Percentiles rank a stretch among this genome's conserved stretches.
These are phyloP conservation scores for Fusarium euwallaceae DNA, from an alignment of 2,329 filamentous ascomycete species.

Conservation along the genomic window DNA sequence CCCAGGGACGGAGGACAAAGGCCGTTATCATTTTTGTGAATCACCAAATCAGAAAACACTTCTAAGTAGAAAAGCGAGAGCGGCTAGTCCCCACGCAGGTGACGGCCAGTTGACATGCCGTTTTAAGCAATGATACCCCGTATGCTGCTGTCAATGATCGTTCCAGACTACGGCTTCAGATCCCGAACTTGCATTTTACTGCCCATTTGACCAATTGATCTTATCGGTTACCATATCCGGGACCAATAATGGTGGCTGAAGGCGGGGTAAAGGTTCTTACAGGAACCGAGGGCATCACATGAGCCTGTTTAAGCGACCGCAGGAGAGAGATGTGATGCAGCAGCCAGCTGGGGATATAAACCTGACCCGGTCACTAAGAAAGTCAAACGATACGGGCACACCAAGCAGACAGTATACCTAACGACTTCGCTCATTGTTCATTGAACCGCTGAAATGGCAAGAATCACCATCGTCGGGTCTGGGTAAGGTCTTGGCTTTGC, in stretches of 20 bases:
- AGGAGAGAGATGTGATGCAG: not conserved
- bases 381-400: not conserved
- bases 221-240: not conserved
- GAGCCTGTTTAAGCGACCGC: not conserved
- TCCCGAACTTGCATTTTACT: not conserved
- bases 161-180: not conserved
- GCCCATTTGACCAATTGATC: not conserved
- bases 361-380: not conserved
- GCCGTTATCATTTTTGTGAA: not conserved
- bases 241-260: not conserved
- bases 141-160: not conserved
- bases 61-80: not conserved
- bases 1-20: not conserved
- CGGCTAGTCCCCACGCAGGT: not conserved
- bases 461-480: slow-evolving; percentile 5
- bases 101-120: not conserved
- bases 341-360: not conserved
- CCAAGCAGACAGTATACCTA: not conserved
- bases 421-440: not conserved
- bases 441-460: not conserved
- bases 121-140: not conserved
- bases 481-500: not conserved
- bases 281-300: not conserved
- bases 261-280: not conserved
- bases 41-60: not conserved